A percentile compares a stretch with the other conserved stretches of the same genome.
phyloP scores from a whole-genome alignment of 495 filamentous ascomycete species.

The Thozetella sp. region DNA sequence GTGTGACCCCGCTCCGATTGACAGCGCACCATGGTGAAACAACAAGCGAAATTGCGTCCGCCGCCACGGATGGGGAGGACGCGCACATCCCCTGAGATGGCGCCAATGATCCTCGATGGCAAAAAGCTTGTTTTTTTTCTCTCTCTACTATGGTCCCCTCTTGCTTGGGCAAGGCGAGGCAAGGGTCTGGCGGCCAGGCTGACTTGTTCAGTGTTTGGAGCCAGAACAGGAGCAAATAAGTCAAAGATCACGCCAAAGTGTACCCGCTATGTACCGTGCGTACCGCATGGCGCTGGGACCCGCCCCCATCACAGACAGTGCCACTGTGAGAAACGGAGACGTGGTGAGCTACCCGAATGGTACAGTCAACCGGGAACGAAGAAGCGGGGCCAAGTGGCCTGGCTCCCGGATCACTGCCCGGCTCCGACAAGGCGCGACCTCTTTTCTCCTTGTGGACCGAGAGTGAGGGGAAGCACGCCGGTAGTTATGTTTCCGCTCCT shows the following conservation, averaged over 20 bases:
- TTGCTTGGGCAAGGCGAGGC: neutral
- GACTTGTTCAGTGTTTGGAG: too few relatives aligned
- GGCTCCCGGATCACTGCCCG: neutral
- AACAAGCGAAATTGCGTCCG: slow-evolving; percentile 34
- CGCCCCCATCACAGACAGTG: too few relatives aligned
- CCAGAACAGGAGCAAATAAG: too few relatives aligned
- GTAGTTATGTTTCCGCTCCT: neutral
- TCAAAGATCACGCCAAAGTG: too few relatives aligned
- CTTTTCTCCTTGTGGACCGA: neutral
- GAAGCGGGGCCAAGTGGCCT: neutral
- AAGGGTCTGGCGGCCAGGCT: neutral
- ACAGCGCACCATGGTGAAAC: slow-evolving; percentile 20
- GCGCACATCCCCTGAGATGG: slow-evolving; percentile 15
- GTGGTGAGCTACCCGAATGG: neutral
- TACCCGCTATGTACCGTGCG: too few relatives aligned
- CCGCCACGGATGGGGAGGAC: slow-evolving; percentile 19
- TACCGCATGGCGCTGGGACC: too few relatives aligned
- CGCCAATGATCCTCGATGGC: slow-evolving; percentile 3
- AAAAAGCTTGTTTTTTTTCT: slow-evolving; percentile 27
- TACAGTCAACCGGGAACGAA: neutral
- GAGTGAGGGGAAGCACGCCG: neutral
- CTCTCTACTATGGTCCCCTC: neutral
- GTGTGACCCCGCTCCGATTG: neutral
- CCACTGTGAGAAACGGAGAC: neutral
- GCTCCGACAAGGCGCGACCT: neutral